Evolutionary conservation across 2,329 filamentous ascomycete genomes (phyloP).

Genomic region (Karstenula rhodostoma): DNA sequence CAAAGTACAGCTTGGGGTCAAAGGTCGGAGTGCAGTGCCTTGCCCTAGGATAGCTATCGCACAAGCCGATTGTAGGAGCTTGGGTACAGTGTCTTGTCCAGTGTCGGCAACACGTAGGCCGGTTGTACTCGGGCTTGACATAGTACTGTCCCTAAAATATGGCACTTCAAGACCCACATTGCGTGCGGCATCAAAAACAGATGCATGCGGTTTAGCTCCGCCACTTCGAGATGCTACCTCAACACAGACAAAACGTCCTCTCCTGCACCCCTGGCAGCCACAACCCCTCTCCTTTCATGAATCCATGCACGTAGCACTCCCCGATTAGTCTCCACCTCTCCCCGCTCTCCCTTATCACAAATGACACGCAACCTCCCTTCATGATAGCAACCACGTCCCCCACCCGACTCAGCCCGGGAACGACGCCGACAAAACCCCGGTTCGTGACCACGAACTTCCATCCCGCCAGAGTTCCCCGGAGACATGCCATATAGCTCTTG

Average conservation of each 20-base stretch:
- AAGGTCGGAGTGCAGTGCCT: too few relatives aligned
- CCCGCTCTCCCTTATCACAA: conserved; percentile 8
- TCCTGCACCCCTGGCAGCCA: neutral
- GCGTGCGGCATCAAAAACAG: neutral
- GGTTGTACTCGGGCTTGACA: too few relatives aligned
- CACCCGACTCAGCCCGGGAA: neutral
- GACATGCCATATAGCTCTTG: conserved; percentile 10
- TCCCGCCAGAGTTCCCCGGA: conserved; percentile 9
- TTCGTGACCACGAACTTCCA: conserved; percentile 15
- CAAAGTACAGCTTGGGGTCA: too few relatives aligned
- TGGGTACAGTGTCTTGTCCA: too few relatives aligned
- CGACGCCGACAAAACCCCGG: conserved; percentile 16
- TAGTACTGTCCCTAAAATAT: neutral
- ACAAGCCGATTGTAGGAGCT: too few relatives aligned
- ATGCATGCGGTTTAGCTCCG: too few relatives aligned
- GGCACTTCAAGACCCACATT: too few relatives aligned
- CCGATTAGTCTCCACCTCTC: neutral
- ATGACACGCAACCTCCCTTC: conserved; percentile 15
- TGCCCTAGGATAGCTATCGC: too few relatives aligned
- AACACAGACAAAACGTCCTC: conserved; percentile 3
- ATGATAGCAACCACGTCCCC: conserved; percentile 13
- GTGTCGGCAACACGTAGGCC: too few relatives aligned
- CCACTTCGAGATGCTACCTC: neutral
- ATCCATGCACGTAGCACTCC: conserved; percentile 15
- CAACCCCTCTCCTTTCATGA: conserved; percentile 16